Base-by-base conservation (phyloP, 2,329 filamentous ascomycete species). In the Decorospora gaudefroyi region DNA sequence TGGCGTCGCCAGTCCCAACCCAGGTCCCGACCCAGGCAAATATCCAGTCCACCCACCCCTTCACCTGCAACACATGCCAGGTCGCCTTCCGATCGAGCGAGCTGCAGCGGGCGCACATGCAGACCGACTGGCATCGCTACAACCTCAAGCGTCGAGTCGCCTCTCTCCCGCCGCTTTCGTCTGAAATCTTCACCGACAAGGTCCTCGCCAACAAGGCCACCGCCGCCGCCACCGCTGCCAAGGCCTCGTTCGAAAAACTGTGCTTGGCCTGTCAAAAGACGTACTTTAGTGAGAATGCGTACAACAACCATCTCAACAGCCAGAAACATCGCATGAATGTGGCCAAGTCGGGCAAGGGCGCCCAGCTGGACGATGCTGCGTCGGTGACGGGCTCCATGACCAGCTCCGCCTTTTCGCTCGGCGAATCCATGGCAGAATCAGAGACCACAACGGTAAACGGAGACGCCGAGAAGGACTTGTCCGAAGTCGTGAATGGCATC, bases 51-150 rank as follows among this genome's bases (percentile, higher is more conserved):
- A 68, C 65, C 4, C 90, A 96, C 69, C 92, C 93, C 1, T 99
- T 92, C 75, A 97, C 92, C 42, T 99, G 93, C 83, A 99, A 97
- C 73, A 93, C 91, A 46, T 99, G 93, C 69, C 90, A 96, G 70
- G 91, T 99, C 60, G 93, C 92, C 38, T 99, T 97, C 74, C 86
- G 92, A 57, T 90, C 89, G 67, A 90, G 88, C 70, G 92, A 97
- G 68, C 80, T 95, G 43, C 93, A 99, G 75, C 86, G 93, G 69
- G 85, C 83, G 25, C 93, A 99, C 70, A 99, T 99, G 93, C 90
- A 93, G 72, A 93, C 87, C 61, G 93, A 99, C 75, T 99, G 93
- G 93, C 92, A 99, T 72, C 86, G 93, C 55, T 96, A 96, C 74
- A 99, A 99, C 71, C 82, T 97, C 62, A 96, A 97, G 76, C 88